Evolutionary conservation across 2,329 filamentous ascomycete species (phyloP).

Genomic region (Samsoniella hepiali): DNA sequence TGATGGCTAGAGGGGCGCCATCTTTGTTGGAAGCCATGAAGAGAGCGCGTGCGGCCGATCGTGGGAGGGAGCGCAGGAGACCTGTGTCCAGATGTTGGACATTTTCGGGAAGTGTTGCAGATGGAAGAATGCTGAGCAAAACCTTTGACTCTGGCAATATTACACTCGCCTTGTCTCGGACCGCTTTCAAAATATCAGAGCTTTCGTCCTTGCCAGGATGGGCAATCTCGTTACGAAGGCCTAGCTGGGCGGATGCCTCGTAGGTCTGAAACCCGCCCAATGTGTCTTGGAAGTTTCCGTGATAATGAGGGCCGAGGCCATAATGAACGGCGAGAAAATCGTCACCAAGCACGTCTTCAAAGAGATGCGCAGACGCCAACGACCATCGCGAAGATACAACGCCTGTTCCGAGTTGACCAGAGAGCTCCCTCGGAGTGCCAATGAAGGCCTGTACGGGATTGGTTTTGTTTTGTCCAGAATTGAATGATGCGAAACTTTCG

Average conservation of each 20-base stretch:
- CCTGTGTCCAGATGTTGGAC: constrained; percentile 75
- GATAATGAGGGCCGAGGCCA: constrained; percentile 84
- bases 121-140: constrained; percentile 77
- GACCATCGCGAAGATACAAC: constrained; percentile 80
- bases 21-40: constrained; percentile 38
- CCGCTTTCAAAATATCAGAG: constrained; percentile 87
- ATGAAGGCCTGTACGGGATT: constrained; percentile 86
- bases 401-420: constrained; percentile 68
- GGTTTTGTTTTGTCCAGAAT: constrained; percentile 53
- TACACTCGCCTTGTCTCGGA: constrained; percentile 77
- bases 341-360: constrained; percentile 83
- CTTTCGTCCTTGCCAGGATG: constrained; percentile 86
- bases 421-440: constrained; percentile 86
- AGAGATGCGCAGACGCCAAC: constrained; percentile 82
- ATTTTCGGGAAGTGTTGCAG: constrained; percentile 76
- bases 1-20: constrained; percentile 78
- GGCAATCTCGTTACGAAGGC: constrained; percentile 85
- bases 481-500: constrained; percentile 68
- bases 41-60: constrained; percentile 62
- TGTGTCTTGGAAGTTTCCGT: constrained; percentile 95
- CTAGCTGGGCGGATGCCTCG: constrained; percentile 83
- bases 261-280: constrained; percentile 96
- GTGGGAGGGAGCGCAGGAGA: constrained; percentile 72
- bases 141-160: constrained; percentile 80
- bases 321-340: constrained; percentile 89